Base-by-base conservation (phyloP, 2,329 filamentous ascomycete genomes). In the Beauveria pseudobassiana region DNA sequence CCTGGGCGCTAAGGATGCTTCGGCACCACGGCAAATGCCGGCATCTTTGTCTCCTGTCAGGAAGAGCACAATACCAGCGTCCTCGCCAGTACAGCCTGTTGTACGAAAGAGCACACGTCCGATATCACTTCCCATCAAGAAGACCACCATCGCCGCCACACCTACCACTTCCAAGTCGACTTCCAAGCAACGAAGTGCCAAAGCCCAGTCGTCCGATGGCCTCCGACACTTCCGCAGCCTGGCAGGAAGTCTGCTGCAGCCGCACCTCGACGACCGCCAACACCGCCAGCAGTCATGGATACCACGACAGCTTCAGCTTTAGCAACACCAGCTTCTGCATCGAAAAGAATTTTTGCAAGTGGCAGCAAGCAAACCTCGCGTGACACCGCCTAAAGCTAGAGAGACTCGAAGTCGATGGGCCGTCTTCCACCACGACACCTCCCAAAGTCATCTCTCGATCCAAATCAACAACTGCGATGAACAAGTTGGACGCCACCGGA, bases 11-110 rank as follows among this genome's bases (percentile, higher is more conserved):
- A 75, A 48, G 65, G 62, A 64, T 63, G 22, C 55, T 66, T 64
- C 18, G 67, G 65, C n/a, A 72, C 75, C 50, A 72, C 73, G 3
- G 67, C 72, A 6, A 77, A 76, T 48, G 20, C 26, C 53, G 38
- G 26, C 18, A n/a, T 58, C 34, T 16, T 38, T 6, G 12, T 38
- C 34, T 38, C 34, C 34, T 38, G 34, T 6, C 2, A 38, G 9
- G 34, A 38, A 38, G 12, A 38, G 34, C 34, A 16, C 12, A 77
- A 76, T 48, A 26, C 53, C 48, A 46, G 26, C 18, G 6, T 58
- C 61, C 1, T 54, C 54, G 9, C 20, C 40, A 14, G 54, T 55
- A 10, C 51, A 42, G 9, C 14, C 43, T 18, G n/a, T 43, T n/a
- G 30, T 24, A 8, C 43, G 59, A 28, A 48, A 61, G 51, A 55